Evolutionary conservation across 2,329 filamentous ascomycete genomes (phyloP), one percentile per base, ranked within the genome.

Genomic region (Neofusicoccum kwambonambiense): DNA sequence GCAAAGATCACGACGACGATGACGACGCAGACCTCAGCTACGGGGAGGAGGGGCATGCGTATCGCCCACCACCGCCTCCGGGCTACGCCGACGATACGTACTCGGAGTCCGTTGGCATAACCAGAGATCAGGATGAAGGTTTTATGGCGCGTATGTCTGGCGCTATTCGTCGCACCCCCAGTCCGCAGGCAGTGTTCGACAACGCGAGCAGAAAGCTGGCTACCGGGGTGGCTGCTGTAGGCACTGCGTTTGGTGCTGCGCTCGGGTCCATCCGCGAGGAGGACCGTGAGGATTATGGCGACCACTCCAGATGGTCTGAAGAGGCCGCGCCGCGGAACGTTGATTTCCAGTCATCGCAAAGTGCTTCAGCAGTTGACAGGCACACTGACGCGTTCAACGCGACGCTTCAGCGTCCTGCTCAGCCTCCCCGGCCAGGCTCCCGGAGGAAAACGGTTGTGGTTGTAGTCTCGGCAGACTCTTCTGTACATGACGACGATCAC

Each of bases 271-370:
- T 96, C 69, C 86, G 90, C 64, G 91, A 97, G 75, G 93, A 96
- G 74, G 91, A 93, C 73, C 89, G 87, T 74, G 86, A 87, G 67
- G 90, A 90, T 60, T 95, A 90, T 75, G 89, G 88, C 68, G 94
- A 97, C 76, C 92, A 95, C 78, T 90, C 92, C 75, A 88, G 92
- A 61, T 97, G 94, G 94, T 93, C 90, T 13, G 93, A 97, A 76
- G 93, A 97, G 79, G 91, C 90, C 22, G 89, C 91, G 70, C 85
- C 90, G 70, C 79, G 78, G 64, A 78, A 72, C 64, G 76, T 75
- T 60, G 76, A 74, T 65, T 74, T 73, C 45, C 74, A 75, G 67
- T 71, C 73, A n/a, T 68, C 73, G 11, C 72, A 77, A 64, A 78
- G 74, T 68, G 51, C 67, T 63, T 68, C 64, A 17, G 78, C 71